phyloP scores from a whole-genome alignment of 2,329 filamentous ascomycete genomes.

The Chrysoporthe puriensis region DNA sequence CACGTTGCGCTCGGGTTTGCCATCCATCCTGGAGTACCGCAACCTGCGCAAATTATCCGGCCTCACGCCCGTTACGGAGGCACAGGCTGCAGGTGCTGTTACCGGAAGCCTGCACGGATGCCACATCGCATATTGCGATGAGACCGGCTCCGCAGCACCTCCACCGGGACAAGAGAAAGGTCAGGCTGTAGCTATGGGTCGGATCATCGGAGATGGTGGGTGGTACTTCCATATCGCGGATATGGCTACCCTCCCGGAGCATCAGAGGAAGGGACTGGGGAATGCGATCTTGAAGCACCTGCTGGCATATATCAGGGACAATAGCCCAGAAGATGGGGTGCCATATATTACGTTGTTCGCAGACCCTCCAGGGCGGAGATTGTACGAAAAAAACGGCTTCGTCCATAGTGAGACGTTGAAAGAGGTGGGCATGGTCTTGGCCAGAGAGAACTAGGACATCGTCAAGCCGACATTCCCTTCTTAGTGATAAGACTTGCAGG shows the following conservation, averaged over 20 bases:
- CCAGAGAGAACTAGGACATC: neutral
- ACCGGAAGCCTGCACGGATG: slow-evolving; percentile 49
- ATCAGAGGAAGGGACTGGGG: slow-evolving; percentile 52
- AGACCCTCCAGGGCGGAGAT: slow-evolving; percentile 46
- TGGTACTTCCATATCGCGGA: slow-evolving; percentile 56
- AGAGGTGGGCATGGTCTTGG: slow-evolving; percentile 43
- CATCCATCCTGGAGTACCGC: slow-evolving; percentile 41
- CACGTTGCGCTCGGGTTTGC: slow-evolving; percentile 40
- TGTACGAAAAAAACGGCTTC: slow-evolving; percentile 53
- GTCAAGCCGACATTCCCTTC: neutral
- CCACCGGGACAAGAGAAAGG: neutral
- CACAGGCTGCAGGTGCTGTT: slow-evolving; percentile 42
- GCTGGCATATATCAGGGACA: slow-evolving; percentile 44
- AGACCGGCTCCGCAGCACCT: neutral
- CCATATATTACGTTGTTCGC: slow-evolving; percentile 51
- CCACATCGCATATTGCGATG: slow-evolving; percentile 39
- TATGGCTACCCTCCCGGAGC: slow-evolving; percentile 52
- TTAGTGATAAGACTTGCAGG: neutral
- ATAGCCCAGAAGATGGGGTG: slow-evolving; percentile 40
- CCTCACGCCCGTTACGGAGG: slow-evolving; percentile 41
- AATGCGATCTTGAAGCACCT: slow-evolving; percentile 48
- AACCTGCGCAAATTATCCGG: slow-evolving; percentile 42
- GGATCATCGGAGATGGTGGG: slow-evolving; percentile 54
- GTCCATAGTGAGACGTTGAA: slow-evolving; percentile 40
- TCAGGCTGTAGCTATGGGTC: slow-evolving; percentile 50